Conservation (phyloP, 1,284 basidiomycete species). For the Exobasidium rhododendri region DNA sequence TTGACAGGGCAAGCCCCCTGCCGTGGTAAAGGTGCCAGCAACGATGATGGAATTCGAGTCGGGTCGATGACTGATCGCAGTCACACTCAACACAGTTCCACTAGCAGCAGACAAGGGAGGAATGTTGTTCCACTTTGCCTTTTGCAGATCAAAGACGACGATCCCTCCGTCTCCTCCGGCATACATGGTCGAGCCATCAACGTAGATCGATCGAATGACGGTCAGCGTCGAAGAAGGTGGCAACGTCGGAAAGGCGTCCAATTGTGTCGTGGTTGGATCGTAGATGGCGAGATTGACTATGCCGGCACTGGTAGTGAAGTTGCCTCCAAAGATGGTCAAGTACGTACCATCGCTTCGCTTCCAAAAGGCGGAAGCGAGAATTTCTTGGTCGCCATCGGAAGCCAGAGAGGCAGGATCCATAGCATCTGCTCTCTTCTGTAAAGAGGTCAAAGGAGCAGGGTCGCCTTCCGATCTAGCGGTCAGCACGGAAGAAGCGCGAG, state of each 20-base stretch:
- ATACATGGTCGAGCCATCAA: slow-evolving; percentile 42
- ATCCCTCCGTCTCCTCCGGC: slow-evolving; percentile 48
- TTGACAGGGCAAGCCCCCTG: slow-evolving; percentile 72
- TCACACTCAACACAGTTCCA: slow-evolving; percentile 64
- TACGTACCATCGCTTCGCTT: slow-evolving; percentile 62
- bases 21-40: slow-evolving; percentile 77
- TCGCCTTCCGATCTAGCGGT: not conserved
- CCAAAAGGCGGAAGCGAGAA: slow-evolving; percentile 86
- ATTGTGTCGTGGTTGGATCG: slow-evolving; percentile 58
- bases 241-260: slow-evolving; percentile 61
- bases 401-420: slow-evolving; percentile 56
- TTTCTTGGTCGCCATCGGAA: slow-evolving; percentile 68
- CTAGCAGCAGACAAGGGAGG: slow-evolving; percentile 28
- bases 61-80: slow-evolving; percentile 69
- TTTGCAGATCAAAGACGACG: slow-evolving; percentile 36
- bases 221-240: slow-evolving; percentile 46
- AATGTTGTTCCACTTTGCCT: slow-evolving; percentile 32
- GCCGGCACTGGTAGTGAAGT: slow-evolving; percentile 68
- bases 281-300: slow-evolving; percentile 71
- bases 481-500: slow-evolving; percentile 18
- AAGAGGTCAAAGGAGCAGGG: slow-evolving; percentile 14
- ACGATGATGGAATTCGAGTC: slow-evolving; percentile 70
- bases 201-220: slow-evolving; percentile 61
- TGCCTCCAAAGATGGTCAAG: slow-evolving; percentile 79
- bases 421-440: slow-evolving; percentile 28